phyloP scores from a whole-genome alignment of 768 basidiomycete species.

The Butyriboletus loyo region DNA sequence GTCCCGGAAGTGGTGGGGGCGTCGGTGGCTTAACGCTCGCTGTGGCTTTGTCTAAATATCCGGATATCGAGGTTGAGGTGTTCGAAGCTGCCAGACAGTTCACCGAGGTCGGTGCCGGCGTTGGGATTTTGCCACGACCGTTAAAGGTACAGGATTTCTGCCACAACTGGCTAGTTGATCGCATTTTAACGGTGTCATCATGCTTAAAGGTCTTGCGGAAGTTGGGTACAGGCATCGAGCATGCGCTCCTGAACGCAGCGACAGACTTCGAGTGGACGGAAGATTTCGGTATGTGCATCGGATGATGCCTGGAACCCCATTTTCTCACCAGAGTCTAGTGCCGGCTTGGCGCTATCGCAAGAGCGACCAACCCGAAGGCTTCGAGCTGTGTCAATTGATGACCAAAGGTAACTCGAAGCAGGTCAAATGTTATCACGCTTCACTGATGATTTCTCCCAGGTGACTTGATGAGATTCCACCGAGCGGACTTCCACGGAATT shows the following conservation, averaged over 20 bases:
- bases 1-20: constrained; percentile 37
- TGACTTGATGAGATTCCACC: constrained; percentile 53
- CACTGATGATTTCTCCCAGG: constrained; percentile 34
- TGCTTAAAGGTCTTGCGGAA: constrained; percentile 20
- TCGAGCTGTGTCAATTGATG: constrained; percentile 50
- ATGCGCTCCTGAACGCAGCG: constrained; percentile 12
- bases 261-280: constrained; percentile 23
- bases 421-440: neutral
- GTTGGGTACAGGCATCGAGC: constrained; percentile 19
- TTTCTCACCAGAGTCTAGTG: constrained; percentile 35
- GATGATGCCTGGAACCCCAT: neutral
- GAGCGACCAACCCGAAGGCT: constrained; percentile 54
- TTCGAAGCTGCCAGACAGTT: constrained; percentile 52
- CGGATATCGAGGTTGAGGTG: constrained; percentile 54
- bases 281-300: constrained; percentile 16
- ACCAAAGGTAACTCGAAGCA: constrained; percentile 46
- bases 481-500: constrained; percentile 62
- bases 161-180: neutral
- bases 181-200: neutral
- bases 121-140: constrained; percentile 43
- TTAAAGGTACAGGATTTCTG: constrained; percentile 20
- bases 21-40: constrained; percentile 41
- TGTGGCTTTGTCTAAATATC: constrained; percentile 36
- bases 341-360: constrained; percentile 55
- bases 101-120: constrained; percentile 59